Evolutionary conservation across 2,329 filamentous ascomycete genomes (phyloP), one percentile per base, ranked within the genome.

Genomic region (Cordyceps cateniannulata): DNA sequence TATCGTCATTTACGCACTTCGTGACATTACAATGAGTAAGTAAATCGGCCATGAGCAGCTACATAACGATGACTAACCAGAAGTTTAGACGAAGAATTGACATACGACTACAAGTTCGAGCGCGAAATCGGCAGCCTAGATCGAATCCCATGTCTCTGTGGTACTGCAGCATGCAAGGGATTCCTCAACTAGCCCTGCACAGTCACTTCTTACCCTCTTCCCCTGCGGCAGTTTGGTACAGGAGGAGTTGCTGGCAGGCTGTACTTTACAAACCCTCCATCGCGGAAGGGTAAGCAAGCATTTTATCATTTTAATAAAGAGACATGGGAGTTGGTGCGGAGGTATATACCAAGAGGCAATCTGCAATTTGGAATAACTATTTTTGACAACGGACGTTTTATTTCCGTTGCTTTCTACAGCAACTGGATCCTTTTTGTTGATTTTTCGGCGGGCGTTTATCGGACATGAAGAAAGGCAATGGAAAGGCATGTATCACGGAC

Each of bases 61-160:
- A 24, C 18, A 20, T 61, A 20, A 49, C 57, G 35, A 51, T 25
- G 25, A 18, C 55, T 60, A 61, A 63, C 70, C 71, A 64, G 35
- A 72, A 35, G 57, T 60, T 65, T 71, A 99, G 95, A 97, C 73
- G 95, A 99, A 77, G 95, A 99, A 80, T 86, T 99, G 73, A 99
- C 95, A 2, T 99, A 99, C 79, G 95, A 99, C 79, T 99, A 99
- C 84, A 99, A 99, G 76, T 99, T 99, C 74, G 95, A 99, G 79
- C 90, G 95, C 69, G 95, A 99, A 76, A 91, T 96, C 70, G 92
- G 92, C 70, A 96, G 91, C 67, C 85, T 92, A 65, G 95, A 99
- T 75, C 91, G 95, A 65, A 97, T 99, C 69, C 95, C 95, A 55
- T 99, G 95, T 79, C 86, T 99, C 55, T 99, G 95, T 75, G 95